Base-by-base conservation (phyloP, 495 filamentous ascomycete genomes). In the Talaromyces adpressus region DNA sequence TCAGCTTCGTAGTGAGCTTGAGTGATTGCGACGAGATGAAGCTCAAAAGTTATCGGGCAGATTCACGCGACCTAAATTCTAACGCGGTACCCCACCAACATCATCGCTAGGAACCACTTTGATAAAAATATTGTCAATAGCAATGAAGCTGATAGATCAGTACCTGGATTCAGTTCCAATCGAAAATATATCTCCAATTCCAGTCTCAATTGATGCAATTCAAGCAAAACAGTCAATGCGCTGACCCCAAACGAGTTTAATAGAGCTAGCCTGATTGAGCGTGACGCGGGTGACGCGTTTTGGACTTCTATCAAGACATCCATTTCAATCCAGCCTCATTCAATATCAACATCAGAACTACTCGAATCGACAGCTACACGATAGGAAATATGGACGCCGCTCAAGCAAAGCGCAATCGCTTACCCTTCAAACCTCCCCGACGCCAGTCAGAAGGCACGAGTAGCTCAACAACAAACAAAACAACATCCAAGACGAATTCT, bases 401-500 rank as follows among this genome's bases (percentile, higher is more conserved):
- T 1, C 59, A 72, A 3, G 69, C 75, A 49, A 83, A 84, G 63
- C 75, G 75, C 52, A 73, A 77, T 51, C 71, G 64, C 7, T 74
- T 80, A 14, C 76, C 81, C 23, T 83, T 83, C 73, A 83, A 81
- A 20, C 80, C 80, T n/a, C 80, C 81, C 1, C 74, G 76, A 59
- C 71, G 68, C 14, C 75, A 73, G 52, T 67, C 69, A 12, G 34
- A 68, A 39, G 70, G 53, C 39, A 66, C 67, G n/a, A 70, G 63
- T 8, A 64, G 63, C 59, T 70, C 69, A 54, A 47, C 65, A 56
- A 29, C 66, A 30, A 41, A 61, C 47, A 53, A 64, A 58, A 64
- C 63, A 9, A 58, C 62, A 47, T 57, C 68, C 52, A 76, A 77
- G 65, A 6, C 72, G 29, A 76, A 54, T 67, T 72, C 34, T 25